Evolutionary conservation across 1,284 basidiomycete genomes (phyloP).

Genomic region (Albatrellus sp.): DNA sequence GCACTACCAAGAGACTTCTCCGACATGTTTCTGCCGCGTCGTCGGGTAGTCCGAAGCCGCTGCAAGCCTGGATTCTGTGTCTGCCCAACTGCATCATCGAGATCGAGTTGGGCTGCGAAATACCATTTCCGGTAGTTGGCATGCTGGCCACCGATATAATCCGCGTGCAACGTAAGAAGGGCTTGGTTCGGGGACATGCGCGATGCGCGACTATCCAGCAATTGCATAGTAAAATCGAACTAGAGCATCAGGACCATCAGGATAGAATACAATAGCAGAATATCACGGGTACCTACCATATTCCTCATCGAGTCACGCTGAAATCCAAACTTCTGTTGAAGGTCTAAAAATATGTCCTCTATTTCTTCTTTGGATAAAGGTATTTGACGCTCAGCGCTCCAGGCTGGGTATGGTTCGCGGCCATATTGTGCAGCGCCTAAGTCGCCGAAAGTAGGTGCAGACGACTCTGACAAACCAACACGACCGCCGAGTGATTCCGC

Average conservation of each 20-base stretch:
- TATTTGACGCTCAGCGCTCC: constrained; percentile 86
- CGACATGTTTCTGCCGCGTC: constrained; percentile 31
- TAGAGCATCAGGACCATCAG: constrained; percentile 13
- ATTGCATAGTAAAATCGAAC: constrained; percentile 99
- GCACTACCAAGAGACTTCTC: constrained; percentile 86
- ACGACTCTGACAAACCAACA: constrained; percentile 47
- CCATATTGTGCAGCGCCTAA: constrained; percentile 23
- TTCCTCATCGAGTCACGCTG: constrained; percentile 87
- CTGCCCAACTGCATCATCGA: constrained; percentile 94
- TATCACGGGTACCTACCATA: constrained; percentile 51
- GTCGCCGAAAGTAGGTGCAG: constrained; percentile 51
- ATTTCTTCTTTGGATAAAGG: constrained; percentile 98
- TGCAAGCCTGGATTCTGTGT: constrained; percentile 85
- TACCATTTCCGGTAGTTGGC: constrained; percentile 99
- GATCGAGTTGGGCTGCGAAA: constrained; percentile 97
- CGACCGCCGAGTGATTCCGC: constrained; percentile 56
- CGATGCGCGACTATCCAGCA: constrained; percentile 92
- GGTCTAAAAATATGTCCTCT: constrained; percentile 95
- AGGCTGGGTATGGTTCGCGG: constrained; percentile 83
- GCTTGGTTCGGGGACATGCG: constrained; percentile 97
- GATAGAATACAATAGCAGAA: not conserved
- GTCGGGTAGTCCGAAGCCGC: constrained; percentile 63
- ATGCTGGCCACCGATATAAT: constrained; percentile 96
- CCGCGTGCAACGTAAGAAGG: constrained; percentile 89
- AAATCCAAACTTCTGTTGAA: constrained; percentile 99